phyloP scores from a whole-genome alignment of 176 grass and related monocot genomes.

The Phoenix roebelenii region DNA sequence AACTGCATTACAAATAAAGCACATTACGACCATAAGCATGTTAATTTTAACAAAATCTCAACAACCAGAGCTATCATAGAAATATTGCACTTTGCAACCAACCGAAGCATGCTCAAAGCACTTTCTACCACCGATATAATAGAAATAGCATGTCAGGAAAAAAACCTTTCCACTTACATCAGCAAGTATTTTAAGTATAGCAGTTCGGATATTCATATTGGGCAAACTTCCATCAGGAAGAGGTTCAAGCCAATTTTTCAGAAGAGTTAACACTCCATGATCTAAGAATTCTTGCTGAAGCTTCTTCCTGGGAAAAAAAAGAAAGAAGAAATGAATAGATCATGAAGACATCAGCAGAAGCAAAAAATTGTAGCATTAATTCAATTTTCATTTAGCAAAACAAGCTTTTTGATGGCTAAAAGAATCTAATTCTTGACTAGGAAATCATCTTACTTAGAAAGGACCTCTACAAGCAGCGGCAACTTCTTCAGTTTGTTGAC shows the following conservation, averaged over 20 bases:
- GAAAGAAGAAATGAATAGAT: too few species aligned
- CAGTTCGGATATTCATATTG: constrained; percentile 90
- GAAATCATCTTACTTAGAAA: constrained; percentile 70
- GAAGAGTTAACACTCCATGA: constrained; percentile 79
- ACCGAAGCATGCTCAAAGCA: too few species aligned
- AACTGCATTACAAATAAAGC: constrained; percentile 42
- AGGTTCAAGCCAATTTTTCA: constrained; percentile 95
- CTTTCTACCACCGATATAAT: too few species aligned
- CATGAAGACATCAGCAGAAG: too few species aligned
- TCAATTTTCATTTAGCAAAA: too few species aligned
- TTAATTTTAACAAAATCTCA: too few species aligned
- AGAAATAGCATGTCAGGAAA: not conserved
- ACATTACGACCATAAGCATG: not conserved
- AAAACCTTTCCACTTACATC: constrained; percentile 45
- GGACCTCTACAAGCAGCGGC: constrained; percentile 77
- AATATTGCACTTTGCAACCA: too few species aligned
- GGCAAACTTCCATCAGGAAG: constrained; percentile 88
- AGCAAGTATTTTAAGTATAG: constrained; percentile 65
- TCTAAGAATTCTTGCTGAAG: constrained; percentile 99
- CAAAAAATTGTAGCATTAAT: too few species aligned
- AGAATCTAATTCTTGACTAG: too few species aligned
- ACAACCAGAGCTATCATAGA: too few species aligned
- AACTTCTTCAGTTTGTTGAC: constrained; percentile 96
- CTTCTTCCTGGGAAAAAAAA: constrained; percentile 46
- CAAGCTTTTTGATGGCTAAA: too few species aligned